Conservation (phyloP, 148 eudicot genomes). For the Fagopyrum homotropicum region DNA sequence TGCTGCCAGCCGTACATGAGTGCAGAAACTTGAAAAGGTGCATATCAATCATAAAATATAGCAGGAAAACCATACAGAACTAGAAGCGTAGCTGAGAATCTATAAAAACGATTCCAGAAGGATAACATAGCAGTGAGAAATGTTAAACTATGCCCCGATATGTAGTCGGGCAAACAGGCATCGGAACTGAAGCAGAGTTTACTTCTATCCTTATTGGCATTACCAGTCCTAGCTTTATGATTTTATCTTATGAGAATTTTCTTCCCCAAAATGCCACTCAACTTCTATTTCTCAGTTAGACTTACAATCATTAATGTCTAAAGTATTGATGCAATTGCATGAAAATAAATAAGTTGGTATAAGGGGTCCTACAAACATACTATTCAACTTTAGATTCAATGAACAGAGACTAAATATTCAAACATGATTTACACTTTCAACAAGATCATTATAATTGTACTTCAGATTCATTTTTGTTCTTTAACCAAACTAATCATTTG, state of each 20-base stretch:
- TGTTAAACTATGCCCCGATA: background rate
- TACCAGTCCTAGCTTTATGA: background rate
- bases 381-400: background rate
- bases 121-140: background rate
- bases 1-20: background rate
- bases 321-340: background rate
- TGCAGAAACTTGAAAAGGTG: background rate
- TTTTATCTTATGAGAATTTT: background rate
- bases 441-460: background rate
- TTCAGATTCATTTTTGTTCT: background rate
- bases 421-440: background rate
- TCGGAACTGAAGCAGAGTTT: background rate
- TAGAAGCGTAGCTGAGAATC: background rate
- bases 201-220: background rate
- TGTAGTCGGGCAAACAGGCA: background rate
- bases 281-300: background rate
- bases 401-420: background rate
- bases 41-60: constrained; percentile 2
- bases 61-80: background rate
- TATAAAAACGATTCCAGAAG: background rate
- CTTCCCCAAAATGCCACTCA: background rate
- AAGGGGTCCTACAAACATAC: background rate
- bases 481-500: background rate
- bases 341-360: background rate
- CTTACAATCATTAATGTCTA: background rate